Conservation (phyloP, 176 grass and related monocot species). For the Oryza glaberrima region DNA sequence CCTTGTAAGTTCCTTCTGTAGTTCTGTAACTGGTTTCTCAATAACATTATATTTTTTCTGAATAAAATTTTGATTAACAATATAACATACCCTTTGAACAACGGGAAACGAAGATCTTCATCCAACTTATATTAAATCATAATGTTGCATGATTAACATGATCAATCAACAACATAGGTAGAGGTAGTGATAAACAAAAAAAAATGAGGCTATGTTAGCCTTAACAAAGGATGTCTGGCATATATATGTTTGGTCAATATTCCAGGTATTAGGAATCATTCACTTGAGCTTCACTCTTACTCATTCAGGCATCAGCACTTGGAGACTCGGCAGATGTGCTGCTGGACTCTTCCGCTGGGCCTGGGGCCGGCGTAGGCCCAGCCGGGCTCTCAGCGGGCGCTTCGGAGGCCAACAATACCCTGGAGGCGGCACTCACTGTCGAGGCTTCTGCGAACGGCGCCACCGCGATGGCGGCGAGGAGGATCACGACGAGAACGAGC, state of each 20-base stretch:
- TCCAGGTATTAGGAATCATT: not conserved
- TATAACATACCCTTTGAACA: not conserved
- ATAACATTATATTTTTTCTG: too few relatives aligned
- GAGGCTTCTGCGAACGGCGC: not conserved
- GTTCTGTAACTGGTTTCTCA: not conserved
- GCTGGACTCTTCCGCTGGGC: not conserved
- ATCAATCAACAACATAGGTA: not conserved
- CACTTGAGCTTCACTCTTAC: not conserved
- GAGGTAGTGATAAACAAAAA: too few relatives aligned
- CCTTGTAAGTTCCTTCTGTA: not conserved
- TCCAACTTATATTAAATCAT: not conserved
- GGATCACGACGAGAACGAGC: slow-evolving; percentile 11
- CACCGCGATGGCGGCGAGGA: slow-evolving; percentile 25
- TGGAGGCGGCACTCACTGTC: not conserved
- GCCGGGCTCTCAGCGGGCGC: not conserved
- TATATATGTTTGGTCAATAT: not conserved
- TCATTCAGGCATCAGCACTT: not conserved
- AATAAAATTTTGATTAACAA: too few relatives aligned
- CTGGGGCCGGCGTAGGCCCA: not conserved
- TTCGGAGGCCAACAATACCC: not conserved
- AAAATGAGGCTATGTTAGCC: not conserved
- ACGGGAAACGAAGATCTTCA: not conserved
- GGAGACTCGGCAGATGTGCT: not conserved
- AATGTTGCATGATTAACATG: not conserved
- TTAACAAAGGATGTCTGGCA: not conserved